Evolutionary conservation across 768 basidiomycete species (phyloP).

Genomic region (Leccinum subgranulosum): DNA sequence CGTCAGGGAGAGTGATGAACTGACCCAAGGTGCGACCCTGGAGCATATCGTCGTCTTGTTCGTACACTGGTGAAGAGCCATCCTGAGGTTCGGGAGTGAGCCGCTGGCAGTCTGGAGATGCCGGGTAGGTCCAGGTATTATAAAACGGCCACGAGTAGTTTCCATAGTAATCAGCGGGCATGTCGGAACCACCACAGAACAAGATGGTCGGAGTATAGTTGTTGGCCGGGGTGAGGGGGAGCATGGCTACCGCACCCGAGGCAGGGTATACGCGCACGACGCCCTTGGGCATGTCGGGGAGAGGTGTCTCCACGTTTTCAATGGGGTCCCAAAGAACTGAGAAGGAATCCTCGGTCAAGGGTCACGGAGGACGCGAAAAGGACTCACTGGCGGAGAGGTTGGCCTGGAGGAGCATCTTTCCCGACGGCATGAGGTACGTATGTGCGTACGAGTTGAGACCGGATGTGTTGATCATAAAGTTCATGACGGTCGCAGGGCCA

Average conservation of each 20-base stretch:
- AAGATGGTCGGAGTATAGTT: conserved; percentile 82
- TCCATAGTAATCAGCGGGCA: conserved; percentile 71
- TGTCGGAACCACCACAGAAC: conserved; percentile 88
- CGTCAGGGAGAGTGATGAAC: conserved; percentile 80
- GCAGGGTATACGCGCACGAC: conserved; percentile 87
- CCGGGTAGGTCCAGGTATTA: conserved; percentile 70
- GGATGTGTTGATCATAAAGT: conserved; percentile 68
- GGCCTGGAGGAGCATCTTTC: conserved; percentile 75
- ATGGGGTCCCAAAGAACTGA: conserved; percentile 51
- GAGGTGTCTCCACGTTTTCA: conserved; percentile 53
- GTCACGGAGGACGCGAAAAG: background rate
- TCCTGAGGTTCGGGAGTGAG: conserved; percentile 83
- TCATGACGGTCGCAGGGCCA: conserved; percentile 47
- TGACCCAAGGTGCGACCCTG: conserved; percentile 87
- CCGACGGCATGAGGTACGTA: conserved; percentile 69
- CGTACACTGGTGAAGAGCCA: conserved; percentile 56
- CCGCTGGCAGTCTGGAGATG: conserved; percentile 72
- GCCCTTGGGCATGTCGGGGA: conserved; percentile 70
- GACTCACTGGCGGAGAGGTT: conserved; percentile 67
- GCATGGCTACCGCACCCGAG: conserved; percentile 84
- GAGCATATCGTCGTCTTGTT: conserved; percentile 72
- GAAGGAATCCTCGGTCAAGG: conserved; percentile 8
- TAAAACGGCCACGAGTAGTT: conserved; percentile 71
- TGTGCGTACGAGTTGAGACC: conserved; percentile 78
- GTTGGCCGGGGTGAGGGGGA: conserved; percentile 87